A percentile compares a stretch with the other conserved stretches of the same genome.
Conservation (phyloP, 192 early-diverging fungal genomes). For the Funneliformis mosseae region DNA sequence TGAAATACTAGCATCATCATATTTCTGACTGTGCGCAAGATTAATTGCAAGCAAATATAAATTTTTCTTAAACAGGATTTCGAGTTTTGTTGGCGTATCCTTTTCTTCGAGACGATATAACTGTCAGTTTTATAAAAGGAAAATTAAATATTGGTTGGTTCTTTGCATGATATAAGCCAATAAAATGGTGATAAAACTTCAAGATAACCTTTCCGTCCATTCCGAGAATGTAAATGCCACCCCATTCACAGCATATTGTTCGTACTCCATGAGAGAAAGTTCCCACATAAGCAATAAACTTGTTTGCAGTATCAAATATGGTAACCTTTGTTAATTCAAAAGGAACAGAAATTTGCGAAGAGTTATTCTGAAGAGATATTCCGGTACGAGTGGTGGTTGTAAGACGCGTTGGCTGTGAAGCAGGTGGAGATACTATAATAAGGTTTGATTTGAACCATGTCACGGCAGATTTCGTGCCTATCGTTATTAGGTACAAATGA, state of each 20-base stretch:
- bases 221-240: conserved; percentile 85
- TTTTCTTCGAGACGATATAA: conserved; percentile 84
- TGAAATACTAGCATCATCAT: conserved; percentile 79
- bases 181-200: neutral
- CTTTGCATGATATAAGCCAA: neutral
- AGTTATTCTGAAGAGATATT: conserved; percentile 31
- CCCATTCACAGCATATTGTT: conserved; percentile 85
- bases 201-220: conserved; percentile 64
- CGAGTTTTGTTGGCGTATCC: conserved; percentile 83
- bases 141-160: neutral
- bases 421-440: conserved; percentile 67
- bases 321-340: conserved; percentile 63
- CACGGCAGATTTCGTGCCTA: conserved; percentile 67
- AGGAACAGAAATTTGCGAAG: conserved; percentile 18
- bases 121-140: conserved; percentile 40
- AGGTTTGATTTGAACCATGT: conserved; percentile 76
- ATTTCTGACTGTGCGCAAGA: conserved; percentile 79
- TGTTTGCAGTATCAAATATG: conserved; percentile 90
- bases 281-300: conserved; percentile 87
- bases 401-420: conserved; percentile 40
- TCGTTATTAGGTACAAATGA: conserved; percentile 35
- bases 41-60: conserved; percentile 88
- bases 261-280: conserved; percentile 71
- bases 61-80: conserved; percentile 88
- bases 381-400: conserved; percentile 47